These are phyloP conservation scores for Kickxella alabastrina DNA, from an alignment of 192 early-diverging fungal species.

Conservation along the genomic window DNA sequence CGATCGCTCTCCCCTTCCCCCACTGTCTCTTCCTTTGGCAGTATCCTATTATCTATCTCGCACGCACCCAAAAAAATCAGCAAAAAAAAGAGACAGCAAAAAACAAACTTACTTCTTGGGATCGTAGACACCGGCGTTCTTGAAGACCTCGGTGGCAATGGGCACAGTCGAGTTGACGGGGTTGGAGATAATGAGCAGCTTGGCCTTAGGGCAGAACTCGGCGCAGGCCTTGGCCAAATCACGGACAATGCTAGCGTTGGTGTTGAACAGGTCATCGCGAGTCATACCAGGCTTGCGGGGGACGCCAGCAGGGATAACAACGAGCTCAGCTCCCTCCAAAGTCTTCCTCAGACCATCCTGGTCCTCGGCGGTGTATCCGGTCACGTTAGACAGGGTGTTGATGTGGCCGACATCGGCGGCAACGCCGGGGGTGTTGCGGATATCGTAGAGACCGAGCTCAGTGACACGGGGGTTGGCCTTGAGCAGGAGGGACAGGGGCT, in stretches of 20 bases:
- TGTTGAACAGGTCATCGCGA: slow-evolving; percentile 98
- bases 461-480: slow-evolving; percentile 85
- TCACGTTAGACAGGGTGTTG: slow-evolving; percentile 77
- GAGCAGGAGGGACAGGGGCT: slow-evolving; percentile 92
- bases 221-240: slow-evolving; percentile 77
- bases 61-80: slow-evolving; percentile 4
- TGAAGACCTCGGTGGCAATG: slow-evolving; percentile 86
- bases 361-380: slow-evolving; percentile 68
- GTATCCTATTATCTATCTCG: too few species aligned
- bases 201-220: slow-evolving; percentile 76
- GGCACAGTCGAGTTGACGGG: slow-evolving; percentile 97
- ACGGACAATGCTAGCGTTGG: slow-evolving; percentile 87
- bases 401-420: slow-evolving; percentile 95
- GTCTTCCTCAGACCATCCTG: slow-evolving; percentile 72
- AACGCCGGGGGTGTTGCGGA: slow-evolving; percentile 95
- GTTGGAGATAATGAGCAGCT: slow-evolving; percentile 88
- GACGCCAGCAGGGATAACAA: slow-evolving; percentile 97
- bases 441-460: slow-evolving; percentile 87
- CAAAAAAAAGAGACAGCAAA: background rate
- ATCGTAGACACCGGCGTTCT: slow-evolving; percentile 82
- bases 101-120: slow-evolving; percentile 54
- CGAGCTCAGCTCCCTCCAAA: slow-evolving; percentile 67
- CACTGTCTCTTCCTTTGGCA: too few species aligned
- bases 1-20: too few species aligned
- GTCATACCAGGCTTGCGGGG: slow-evolving; percentile 99